Evolutionary conservation across 2,329 filamentous ascomycete species (phyloP).

Genomic region (Colletotrichum australisinense): DNA sequence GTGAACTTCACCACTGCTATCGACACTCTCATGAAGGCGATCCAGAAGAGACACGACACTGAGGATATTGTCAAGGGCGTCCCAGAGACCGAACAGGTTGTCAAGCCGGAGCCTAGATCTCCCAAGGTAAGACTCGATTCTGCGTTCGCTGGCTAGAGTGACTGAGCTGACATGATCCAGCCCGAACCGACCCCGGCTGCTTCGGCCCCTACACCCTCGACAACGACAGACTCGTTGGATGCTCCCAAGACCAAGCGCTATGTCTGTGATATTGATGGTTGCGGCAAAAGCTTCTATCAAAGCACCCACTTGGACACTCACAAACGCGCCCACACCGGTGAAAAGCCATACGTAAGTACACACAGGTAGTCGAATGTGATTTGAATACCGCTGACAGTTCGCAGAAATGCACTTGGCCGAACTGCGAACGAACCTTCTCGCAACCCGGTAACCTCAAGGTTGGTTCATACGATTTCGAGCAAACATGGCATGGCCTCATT

Average conservation of each 20-base stretch:
- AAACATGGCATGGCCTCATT: background rate
- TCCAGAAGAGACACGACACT: constrained; percentile 74
- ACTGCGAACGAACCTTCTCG: constrained; percentile 84
- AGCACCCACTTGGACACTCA: constrained; percentile 96
- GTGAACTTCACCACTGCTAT: constrained; percentile 83
- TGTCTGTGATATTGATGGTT: constrained; percentile 78
- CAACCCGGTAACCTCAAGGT: constrained; percentile 93
- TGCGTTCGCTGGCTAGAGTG: background rate
- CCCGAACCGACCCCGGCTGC: background rate
- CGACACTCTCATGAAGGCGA: constrained; percentile 88
- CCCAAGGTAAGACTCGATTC: background rate
- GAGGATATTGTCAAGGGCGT: constrained; percentile 41
- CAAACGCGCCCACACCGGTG: constrained; percentile 86
- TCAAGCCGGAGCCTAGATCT: constrained; percentile 29
- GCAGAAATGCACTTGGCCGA: constrained; percentile 75
- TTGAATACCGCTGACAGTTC: constrained; percentile 39
- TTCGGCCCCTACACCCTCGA: background rate
- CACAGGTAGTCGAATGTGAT: background rate
- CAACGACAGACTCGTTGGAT: constrained; percentile 1
- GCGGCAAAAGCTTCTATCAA: constrained; percentile 86
- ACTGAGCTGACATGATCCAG: background rate
- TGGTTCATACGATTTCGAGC: constrained; percentile 40
- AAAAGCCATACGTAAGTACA: constrained; percentile 84
- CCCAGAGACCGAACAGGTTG: constrained; percentile 30
- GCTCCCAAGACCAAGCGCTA: constrained; percentile 67